Base-by-base conservation (phyloP, 129 eudicot genomes). In the Glebionis coronaria region DNA sequence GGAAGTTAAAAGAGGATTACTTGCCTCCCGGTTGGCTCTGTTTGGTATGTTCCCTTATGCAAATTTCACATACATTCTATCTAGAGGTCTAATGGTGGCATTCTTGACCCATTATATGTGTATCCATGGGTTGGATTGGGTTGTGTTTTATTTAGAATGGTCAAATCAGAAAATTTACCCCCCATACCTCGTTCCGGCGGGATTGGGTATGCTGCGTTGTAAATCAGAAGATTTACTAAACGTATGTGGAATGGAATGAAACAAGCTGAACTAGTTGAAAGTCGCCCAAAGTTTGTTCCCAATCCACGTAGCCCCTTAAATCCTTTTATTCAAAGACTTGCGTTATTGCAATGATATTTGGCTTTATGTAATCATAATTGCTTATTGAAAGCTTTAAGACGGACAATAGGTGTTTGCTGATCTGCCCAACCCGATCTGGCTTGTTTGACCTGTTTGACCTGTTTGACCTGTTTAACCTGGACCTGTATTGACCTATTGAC, bases 1-100 rank as follows among this genome's bases (percentile, higher is more conserved):
- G 95, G 99, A 86, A 83, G 46, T 67, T 89, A 44, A 86, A 88
- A 77, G 87, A 89, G 82, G 95, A 89, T 52, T 84, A 76, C 76
- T 75, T 93, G 72, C 99, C 99, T 57, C 78, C 89, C 71, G 99
- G 97, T 72, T 93, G 97, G 99, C 85, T 84, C 42, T 89, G 99
- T 68, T 75, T 93, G 99, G 99, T 93, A 83, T 42, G 65, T 16
- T 71, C 29, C 19, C 20, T 74, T 40, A 7, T 42, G 0, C 42
- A 44, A 67, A 31, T 61, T 16, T 15, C 51, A 25, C 45, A 31
- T 20, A 12, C n/a, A 18, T 62, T 27, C 54, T 21, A 40, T 52
- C 44, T 23, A 20, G 18, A 70, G 56, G 67, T 45, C 28, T 12
- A 19, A 19, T 21, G 12, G 49, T 46, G 4, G 19, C 42, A 35